These are phyloP conservation scores for Lagenidium giganteum DNA, from an alignment of 352 stramenopile genomes.

Conservation along the genomic window DNA sequence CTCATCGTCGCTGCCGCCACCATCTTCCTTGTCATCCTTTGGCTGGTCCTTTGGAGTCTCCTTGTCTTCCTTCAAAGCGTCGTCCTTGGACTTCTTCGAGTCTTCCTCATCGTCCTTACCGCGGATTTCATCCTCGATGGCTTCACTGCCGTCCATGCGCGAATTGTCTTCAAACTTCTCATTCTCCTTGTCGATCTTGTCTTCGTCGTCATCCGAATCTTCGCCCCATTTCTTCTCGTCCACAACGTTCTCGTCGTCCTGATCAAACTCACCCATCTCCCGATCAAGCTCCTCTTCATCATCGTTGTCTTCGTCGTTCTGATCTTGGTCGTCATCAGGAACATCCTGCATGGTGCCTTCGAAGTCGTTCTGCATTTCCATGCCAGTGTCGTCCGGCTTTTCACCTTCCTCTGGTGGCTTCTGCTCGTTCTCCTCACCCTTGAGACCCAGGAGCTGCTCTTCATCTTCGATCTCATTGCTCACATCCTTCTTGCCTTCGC, in stretches of 20 bases:
- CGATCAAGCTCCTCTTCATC: conserved; percentile 96
- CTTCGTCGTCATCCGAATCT: conserved; percentile 88
- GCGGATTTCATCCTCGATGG: conserved; percentile 85
- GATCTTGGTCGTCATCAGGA: conserved; percentile 89
- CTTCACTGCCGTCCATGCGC: conserved; percentile 66
- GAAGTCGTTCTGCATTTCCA: conserved; percentile 99
- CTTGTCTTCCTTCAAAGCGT: conserved; percentile 39
- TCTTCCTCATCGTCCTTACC: conserved; percentile 88
- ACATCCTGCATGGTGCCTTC: conserved; percentile 99
- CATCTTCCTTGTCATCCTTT: conserved; percentile 50
- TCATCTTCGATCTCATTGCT: conserved; percentile 99
- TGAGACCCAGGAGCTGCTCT: conserved; percentile 98
- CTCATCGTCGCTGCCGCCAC: conserved; percentile 32
- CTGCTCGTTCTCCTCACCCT: conserved; percentile 90
- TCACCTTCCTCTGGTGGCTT: conserved; percentile 40
- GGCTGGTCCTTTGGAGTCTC: conserved; percentile 26
- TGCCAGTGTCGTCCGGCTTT: conserved; percentile 90
- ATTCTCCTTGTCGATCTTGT: conserved; percentile 95
- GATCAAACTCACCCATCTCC: conserved; percentile 98
- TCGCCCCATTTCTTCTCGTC: conserved; percentile 99
- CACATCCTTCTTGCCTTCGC: conserved; percentile 98
- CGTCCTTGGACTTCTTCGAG: conserved; percentile 72
- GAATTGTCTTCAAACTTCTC: conserved; percentile 92
- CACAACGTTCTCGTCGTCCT: conserved; percentile 97
- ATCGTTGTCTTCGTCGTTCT: conserved; percentile 82